Evolutionary conservation across 805 yeast genomes (phyloP), one percentile per base, ranked within the genome.

Genomic region (Myxozyma nipponensis): DNA sequence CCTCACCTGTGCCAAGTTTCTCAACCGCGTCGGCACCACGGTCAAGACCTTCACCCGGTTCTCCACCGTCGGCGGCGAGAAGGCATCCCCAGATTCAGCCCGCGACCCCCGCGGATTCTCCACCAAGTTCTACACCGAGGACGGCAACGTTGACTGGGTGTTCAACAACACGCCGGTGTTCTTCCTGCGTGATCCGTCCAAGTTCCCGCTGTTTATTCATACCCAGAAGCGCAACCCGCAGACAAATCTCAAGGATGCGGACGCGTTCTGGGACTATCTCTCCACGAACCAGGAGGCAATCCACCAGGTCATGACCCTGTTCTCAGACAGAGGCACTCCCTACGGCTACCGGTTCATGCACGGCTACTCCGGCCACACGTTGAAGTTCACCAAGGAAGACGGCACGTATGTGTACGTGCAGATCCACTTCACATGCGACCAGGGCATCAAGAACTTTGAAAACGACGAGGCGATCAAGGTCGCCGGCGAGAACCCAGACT

Each of bases 81-180:
- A 69, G 60, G 87, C 85, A 44, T 72, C 83, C 36, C 77, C 86
- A 7, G 87, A 82, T 60, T 70, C 83, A 21, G 80, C 77, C 17
- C 77, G 87, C 63, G 86, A 82, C 62, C 86, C 86, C 39, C 75
- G 86, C 63, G 87, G 87, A 2, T 82, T 81, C 64, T 70, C 84
- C 15, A 77, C 78, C 39, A 82, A 82, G 68, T 70, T 82, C 56
- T 78, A 78, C 70, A 82, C 86, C 18, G 83, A 80, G 54, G 82
- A 79, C 63, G 87, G 87, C 47, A 78, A 76, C 66, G 68, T 79
- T 61, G 87, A 82, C 70, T 81, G 84, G 83, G 87, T 82, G 19
- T 80, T 78, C 72, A 82, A 81, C 71, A 82, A 82, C 70, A 82
- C 86, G 19, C 87, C 87, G 13, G 73, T 81, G 24, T 81, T 81